These are phyloP conservation scores for Colletotrichum coccodes DNA, from an alignment of 2,329 filamentous ascomycete species.

Conservation along the genomic window DNA sequence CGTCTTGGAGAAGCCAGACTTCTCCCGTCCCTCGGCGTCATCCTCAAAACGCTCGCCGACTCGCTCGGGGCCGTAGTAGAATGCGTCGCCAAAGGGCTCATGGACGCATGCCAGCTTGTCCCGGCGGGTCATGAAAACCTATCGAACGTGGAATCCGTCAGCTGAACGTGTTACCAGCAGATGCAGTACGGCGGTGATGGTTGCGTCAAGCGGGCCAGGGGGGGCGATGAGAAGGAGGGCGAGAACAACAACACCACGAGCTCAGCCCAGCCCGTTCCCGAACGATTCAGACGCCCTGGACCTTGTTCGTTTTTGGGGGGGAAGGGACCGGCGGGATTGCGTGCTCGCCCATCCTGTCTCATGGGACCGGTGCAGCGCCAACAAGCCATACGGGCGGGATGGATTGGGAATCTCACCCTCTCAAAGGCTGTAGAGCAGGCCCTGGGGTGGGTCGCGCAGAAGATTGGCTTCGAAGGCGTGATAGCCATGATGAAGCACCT, in stretches of 20 bases:
- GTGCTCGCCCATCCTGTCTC: slow-evolving; percentile 2
- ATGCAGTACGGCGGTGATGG: not conserved
- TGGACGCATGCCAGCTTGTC: slow-evolving; percentile 86
- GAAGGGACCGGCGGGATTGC: slow-evolving; percentile 5
- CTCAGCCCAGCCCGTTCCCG: not conserved
- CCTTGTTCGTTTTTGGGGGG: slow-evolving; percentile 21
- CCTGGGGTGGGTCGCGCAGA: slow-evolving; percentile 92
- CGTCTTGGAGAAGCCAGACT: slow-evolving; percentile 74
- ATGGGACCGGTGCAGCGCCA: not conserved
- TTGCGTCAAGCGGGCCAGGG: not conserved
- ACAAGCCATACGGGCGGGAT: slow-evolving; percentile 14
- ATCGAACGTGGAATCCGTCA: slow-evolving; percentile 19
- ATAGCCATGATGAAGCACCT: slow-evolving; percentile 40
- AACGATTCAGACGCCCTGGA: slow-evolving; percentile 27
- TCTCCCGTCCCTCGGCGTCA: slow-evolving; percentile 64
- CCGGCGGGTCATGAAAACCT: slow-evolving; percentile 97
- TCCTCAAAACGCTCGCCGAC: slow-evolving; percentile 82
- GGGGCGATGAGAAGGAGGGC: not conserved
- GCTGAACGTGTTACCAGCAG: slow-evolving; percentile 1
- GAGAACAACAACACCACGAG: not conserved
- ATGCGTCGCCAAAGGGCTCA: slow-evolving; percentile 96
- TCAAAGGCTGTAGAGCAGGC: slow-evolving; percentile 98
- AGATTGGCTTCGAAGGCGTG: slow-evolving; percentile 80
- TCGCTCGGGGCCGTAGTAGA: slow-evolving; percentile 94
- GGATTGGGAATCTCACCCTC: slow-evolving; percentile 67